Evolutionary conservation across 441 rosid genomes (phyloP), one percentile per base, ranked within the genome.

Genomic region (Viola pubescens): DNA sequence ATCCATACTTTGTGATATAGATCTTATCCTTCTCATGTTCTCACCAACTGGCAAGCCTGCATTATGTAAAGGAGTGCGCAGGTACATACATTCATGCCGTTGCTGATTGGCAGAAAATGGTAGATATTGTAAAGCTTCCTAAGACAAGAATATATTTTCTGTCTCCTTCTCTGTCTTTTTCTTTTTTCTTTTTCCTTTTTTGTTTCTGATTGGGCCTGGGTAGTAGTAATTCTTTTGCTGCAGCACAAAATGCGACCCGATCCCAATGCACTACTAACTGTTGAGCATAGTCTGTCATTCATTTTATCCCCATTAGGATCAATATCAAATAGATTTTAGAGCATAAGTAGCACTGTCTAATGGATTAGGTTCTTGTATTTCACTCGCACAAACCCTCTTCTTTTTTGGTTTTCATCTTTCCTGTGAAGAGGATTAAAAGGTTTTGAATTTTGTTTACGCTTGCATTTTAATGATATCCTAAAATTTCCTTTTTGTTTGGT

Each of bases 21-120:
- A 81, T 63, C 77, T 86, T 56, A 66, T 83, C 74, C 91, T 89
- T 63, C 83, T 89, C 67, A 86, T 89, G 94, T 89, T 89, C 67
- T 89, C 94, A 13, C 89, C 96, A 9, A 62, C 77, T 0, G 88
- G 89, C 43, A 89, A 81, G 69, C 85, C 96, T 59, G 77, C 89
- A 0, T 41, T 86, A 7, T 89, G 87, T 64, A 73, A 56, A 57
- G 88, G 94, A 48, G 79, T 79, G 52, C 79, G 73, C 58, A 81
- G 91, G 96, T 89, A 65, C 39, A 51, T 43, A 66, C 34, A 4
- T 66, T 54, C 26, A 16, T 26, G 55, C 55, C 12, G 34, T 26
- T 26, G 34, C 34, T 26, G 34, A 26, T 26, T 26, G 34, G 34
- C 34, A 26, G 34, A 26, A 26, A 26, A 26, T 26, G 34, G 34